Conservation (phyloP, 2,329 filamentous ascomycete genomes). For the Cercospora beticola region DNA sequence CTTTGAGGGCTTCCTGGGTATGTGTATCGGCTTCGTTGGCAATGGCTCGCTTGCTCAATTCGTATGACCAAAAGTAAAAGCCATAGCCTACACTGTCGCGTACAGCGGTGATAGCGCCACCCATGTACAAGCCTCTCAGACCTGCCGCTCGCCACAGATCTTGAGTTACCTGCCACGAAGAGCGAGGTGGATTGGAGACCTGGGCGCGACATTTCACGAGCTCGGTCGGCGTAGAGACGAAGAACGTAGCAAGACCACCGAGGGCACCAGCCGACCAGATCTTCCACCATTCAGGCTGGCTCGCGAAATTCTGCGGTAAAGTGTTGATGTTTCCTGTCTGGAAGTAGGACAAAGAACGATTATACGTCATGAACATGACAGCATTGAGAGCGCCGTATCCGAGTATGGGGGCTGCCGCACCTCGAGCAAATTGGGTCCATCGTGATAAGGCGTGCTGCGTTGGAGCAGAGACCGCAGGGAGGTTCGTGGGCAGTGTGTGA, state of each 20-base stretch:
- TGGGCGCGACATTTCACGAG: slow-evolving; percentile 88
- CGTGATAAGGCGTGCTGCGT: slow-evolving; percentile 11
- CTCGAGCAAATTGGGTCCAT: slow-evolving; percentile 45
- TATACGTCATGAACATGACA: slow-evolving; percentile 80
- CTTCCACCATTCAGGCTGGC: slow-evolving; percentile 26
- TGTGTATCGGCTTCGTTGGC: slow-evolving; percentile 52
- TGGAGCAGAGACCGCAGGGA: not conserved
- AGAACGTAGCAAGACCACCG: slow-evolving; percentile 81
- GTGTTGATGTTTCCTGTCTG: slow-evolving; percentile 35
- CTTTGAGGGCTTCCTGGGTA: slow-evolving; percentile 33
- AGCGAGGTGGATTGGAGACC: slow-evolving; percentile 47
- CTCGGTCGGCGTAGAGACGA: slow-evolving; percentile 84
- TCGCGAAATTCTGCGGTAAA: slow-evolving; percentile 9
- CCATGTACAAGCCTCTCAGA: slow-evolving; percentile 72
- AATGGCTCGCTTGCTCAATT: slow-evolving; percentile 61
- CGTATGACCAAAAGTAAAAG: slow-evolving; percentile 95
- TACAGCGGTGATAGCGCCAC: slow-evolving; percentile 76
- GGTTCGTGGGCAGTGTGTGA: not conserved
- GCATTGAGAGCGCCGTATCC: slow-evolving; percentile 84
- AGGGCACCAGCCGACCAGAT: slow-evolving; percentile 74
- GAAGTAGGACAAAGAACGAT: slow-evolving; percentile 70
- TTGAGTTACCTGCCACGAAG: slow-evolving; percentile 32
- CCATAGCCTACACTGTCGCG: slow-evolving; percentile 92
- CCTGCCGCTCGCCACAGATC: slow-evolving; percentile 44
- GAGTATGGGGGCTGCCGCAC: slow-evolving; percentile 79